Base-by-base conservation (phyloP, 1,139 yeast species). In the Pneumocystis murina region DNA sequence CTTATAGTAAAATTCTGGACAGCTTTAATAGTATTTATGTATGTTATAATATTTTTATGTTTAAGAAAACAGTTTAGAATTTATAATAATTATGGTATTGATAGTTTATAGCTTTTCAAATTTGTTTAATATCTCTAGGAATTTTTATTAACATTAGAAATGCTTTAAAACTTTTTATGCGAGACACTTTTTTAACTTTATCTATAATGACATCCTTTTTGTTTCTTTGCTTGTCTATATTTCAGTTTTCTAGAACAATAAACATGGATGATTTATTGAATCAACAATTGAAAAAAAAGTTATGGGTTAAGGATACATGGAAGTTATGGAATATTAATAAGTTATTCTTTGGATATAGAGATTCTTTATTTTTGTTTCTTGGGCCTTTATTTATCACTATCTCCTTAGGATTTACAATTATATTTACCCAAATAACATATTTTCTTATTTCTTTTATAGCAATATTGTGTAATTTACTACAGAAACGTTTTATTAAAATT, bases 321-420 rank as follows among this genome's bases (percentile, higher is more conserved):
- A 61, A 67, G 39, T 67, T 75, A 62, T 76, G 77, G 64, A 70
- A 75, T n/a, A 63, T 65, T 17, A 72, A 72, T 62, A 72, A 71
- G 24, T 84, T 81, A 70, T 86, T 82, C 69, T 74, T 88, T 63
- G 95, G 96, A 0, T 74, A 86, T 8, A 84, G 84, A 66, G 89
- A 84, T 64, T 71, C 74, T 12, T 78, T 79, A 58, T 71, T 84
- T 57, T 80, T 84, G 77, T 76, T 83, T 66, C 72, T 85, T 58
- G 90, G 89, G 0, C 80, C 86, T 1, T 60, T 85, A 1, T 80
- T 85, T 67, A 75, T 82, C 61, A 64, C 79, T 14, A 77, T 85
- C 66, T 79, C 89, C 0, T 72, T 83, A 20, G 78, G 83, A 0
- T 62, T 82, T 20, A 79, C 83, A 59, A 62, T 63, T 28, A 60